Conservation (phyloP, 2,329 filamentous ascomycete genomes). For the Cladosporium colombiae region DNA sequence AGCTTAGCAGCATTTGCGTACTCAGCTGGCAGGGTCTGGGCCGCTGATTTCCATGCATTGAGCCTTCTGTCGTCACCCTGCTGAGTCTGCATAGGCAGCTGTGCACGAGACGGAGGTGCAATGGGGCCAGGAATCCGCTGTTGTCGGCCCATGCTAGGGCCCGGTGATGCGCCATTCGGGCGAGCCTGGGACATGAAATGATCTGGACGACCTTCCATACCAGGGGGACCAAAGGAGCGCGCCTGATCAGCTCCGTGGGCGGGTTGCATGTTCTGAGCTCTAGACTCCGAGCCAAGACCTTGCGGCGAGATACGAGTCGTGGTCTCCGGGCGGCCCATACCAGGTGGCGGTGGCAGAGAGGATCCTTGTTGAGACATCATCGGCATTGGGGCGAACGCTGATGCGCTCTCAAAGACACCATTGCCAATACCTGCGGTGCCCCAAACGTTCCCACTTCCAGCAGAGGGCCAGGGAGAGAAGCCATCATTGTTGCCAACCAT, state of each 20-base stretch:
- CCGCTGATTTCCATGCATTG: constrained; percentile 34
- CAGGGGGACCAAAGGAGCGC: constrained; percentile 11
- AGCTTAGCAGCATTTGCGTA: constrained; percentile 26
- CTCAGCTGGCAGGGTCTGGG: constrained; percentile 30
- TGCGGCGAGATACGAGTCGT: constrained; percentile 38
- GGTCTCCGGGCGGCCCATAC: constrained; percentile 32
- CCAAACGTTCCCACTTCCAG: constrained; percentile 66
- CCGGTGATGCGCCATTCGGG: constrained; percentile 34
- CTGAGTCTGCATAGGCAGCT: constrained; percentile 25
- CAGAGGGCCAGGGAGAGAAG: constrained; percentile 39
- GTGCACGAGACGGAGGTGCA: constrained; percentile 38
- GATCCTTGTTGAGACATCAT: constrained; percentile 25
- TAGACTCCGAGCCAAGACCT: constrained; percentile 29
- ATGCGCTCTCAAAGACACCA: constrained; percentile 64
- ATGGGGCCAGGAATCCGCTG: constrained; percentile 38
- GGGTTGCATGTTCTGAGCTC: constrained; percentile 32
- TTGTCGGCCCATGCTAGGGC: constrained; percentile 33
- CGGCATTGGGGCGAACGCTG: constrained; percentile 34
- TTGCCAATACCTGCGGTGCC: constrained; percentile 74
- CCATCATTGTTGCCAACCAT: constrained; percentile 28
- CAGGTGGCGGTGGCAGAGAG: constrained; percentile 35
- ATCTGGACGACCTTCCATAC: constrained; percentile 31
- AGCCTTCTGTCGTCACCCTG: constrained; percentile 11
- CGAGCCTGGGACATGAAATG: constrained; percentile 30
- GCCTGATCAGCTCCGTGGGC: constrained; percentile 25